Conservation (phyloP, 2,329 filamentous ascomycete species). For the Stachybotrys chartarum region DNA sequence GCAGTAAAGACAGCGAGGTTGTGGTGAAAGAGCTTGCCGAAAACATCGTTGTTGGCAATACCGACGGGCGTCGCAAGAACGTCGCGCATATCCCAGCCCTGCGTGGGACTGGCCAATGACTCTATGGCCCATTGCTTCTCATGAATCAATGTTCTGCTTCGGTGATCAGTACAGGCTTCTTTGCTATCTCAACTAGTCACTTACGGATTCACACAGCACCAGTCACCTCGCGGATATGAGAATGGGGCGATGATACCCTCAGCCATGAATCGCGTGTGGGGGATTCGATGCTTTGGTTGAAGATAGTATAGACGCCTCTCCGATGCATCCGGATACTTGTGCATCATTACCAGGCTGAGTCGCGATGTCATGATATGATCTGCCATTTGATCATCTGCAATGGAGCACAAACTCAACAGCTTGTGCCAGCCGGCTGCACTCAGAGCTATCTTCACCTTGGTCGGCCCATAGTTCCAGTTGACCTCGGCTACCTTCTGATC, state of each 20-base stretch:
- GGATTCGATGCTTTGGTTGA: background rate
- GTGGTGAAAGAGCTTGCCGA: background rate
- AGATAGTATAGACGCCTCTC: background rate
- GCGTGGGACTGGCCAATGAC: background rate
- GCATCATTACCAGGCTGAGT: no score
- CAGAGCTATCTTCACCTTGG: no score
- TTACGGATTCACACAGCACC: background rate
- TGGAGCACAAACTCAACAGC: no score
- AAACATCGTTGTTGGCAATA: background rate
- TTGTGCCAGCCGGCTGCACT: no score
- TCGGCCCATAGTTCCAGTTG: no score
- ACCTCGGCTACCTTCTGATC: no score
- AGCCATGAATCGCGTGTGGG: background rate
- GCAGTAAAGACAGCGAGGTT: background rate
- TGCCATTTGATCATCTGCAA: no score
- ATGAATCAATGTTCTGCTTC: background rate
- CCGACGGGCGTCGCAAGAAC: background rate
- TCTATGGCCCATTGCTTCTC: background rate
- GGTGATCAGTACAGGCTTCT: background rate
- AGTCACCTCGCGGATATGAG: background rate
- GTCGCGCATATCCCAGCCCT: background rate
- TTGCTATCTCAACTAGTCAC: background rate
- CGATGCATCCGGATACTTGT: no score
- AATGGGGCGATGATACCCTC: background rate
- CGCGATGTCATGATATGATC: no score